Conservation (phyloP, 2,329 filamentous ascomycete genomes). For the Cladorrhinum sp. region DNA sequence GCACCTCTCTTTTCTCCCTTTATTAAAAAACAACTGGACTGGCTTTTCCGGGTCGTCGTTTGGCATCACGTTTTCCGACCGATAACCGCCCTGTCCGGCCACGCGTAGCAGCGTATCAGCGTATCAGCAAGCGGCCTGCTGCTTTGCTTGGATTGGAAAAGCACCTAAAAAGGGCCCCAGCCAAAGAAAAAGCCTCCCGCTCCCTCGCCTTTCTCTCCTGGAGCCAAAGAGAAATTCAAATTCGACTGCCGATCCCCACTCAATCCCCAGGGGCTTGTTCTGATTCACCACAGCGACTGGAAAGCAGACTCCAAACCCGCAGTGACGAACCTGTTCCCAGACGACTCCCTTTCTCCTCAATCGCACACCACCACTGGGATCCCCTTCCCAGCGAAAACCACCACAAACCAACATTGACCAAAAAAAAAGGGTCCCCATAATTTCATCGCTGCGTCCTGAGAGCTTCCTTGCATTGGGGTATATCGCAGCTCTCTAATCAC, state of each 20-base stretch:
- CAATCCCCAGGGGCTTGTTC: slow-evolving; percentile 9
- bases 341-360: slow-evolving; percentile 7
- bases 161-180: not conserved
- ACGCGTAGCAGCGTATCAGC: not conserved
- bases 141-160: not conserved
- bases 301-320: slow-evolving; percentile 6
- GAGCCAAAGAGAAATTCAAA: slow-evolving; percentile 14
- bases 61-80: not conserved
- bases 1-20: not conserved
- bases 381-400: slow-evolving; percentile 12
- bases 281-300: slow-evolving; percentile 7
- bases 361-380: slow-evolving; percentile 12
- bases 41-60: not conserved
- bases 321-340: slow-evolving; percentile 5
- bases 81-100: not conserved
- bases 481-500: slow-evolving; percentile 5
- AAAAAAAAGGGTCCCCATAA: slow-evolving; percentile 13
- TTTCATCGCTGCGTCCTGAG: slow-evolving; percentile 9
- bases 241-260: slow-evolving; percentile 22
- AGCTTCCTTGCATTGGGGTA: slow-evolving; percentile 7
- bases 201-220: slow-evolving; percentile 2
- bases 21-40: not conserved
- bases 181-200: slow-evolving; percentile 9
- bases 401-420: slow-evolving; percentile 12
- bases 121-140: not conserved